Evolutionary conservation across 345 rosid species (phyloP).

Genomic region (Citrus trifoliata): DNA sequence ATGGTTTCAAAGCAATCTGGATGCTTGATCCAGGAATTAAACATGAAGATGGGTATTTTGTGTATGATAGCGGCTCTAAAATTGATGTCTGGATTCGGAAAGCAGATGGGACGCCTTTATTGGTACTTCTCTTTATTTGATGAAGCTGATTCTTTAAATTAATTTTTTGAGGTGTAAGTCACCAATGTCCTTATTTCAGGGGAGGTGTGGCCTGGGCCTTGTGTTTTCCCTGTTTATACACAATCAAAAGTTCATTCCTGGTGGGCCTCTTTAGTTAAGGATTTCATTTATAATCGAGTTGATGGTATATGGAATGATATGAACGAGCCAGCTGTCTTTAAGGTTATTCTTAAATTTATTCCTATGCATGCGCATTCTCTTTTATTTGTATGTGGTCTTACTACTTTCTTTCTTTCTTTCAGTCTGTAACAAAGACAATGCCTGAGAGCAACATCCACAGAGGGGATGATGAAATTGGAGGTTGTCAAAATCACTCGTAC

Average conservation of each 20-base stretch:
- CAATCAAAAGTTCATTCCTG: conserved; percentile 69
- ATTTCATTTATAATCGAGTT: conserved; percentile 72
- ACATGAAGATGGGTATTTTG: conserved; percentile 62
- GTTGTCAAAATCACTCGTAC: conserved; percentile 68
- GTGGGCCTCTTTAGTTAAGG: conserved; percentile 85
- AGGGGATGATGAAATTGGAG: conserved; percentile 82
- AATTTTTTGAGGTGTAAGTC: conserved; percentile 1
- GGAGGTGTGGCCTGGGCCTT: conserved; percentile 95
- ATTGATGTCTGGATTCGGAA: conserved; percentile 62
- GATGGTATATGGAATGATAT: conserved; percentile 99
- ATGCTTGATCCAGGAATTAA: conserved; percentile 97
- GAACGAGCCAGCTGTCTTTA: conserved; percentile 91
- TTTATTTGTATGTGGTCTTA: conserved; percentile 16
- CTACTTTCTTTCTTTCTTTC: conserved; percentile 15
- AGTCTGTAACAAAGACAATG: conserved; percentile 90
- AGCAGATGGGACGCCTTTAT: conserved; percentile 59
- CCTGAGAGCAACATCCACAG: conserved; percentile 77
- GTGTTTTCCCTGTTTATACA: conserved; percentile 85
- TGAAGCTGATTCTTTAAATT: conserved; percentile 5
- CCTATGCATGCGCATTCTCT: neutral
- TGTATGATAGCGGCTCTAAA: conserved; percentile 65
- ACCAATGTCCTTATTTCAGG: conserved; percentile 41
- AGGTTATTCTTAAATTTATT: conserved; percentile 39
- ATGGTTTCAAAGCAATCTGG: conserved; percentile 88
- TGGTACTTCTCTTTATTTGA: conserved; percentile 38